Base-by-base conservation (phyloP, 176 grass and related monocot species). In the Olyra latifolia region DNA sequence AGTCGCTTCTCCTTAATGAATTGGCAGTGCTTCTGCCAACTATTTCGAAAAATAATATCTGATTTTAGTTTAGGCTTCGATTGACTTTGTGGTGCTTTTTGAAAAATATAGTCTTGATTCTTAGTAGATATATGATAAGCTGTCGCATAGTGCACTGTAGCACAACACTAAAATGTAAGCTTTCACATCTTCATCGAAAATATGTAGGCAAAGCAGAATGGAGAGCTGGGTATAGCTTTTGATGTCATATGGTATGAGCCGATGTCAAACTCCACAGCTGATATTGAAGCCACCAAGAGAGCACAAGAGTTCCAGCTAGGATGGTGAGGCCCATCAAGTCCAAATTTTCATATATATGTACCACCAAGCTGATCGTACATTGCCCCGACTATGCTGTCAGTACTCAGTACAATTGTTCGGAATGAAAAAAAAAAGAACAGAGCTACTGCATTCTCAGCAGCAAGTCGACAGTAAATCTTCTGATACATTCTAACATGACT, bases 241-340 rank as follows among this genome's bases (percentile, higher is more conserved):
- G 88, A 94, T 83, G 91, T 91, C 9, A 94, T 94, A 79, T 94
- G 91, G 91, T 94, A 82, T 32, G 82, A 88, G 40, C 88, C 91
- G 4, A 77, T 87, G 74, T 72, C 85, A 75, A 86, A 91, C 53
- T 75, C 68, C 11, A 39, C 82, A 16, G 69, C 82, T 35, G 82
- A 94, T 42, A 61, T 91, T 65, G 82, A 86, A 55, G 91, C 91
- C 8, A 52, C 91, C 10, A 89, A 94, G 44, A 94, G 91, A 83
- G 91, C 88, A 72, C 91, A 91, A 68, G 91, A 94, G n/a, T 94
- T 94, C 41, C 91, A 94, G 55, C 74, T 91, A 3, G 91, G 91
- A 88, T 94, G 91, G 91, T 91, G 40, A 80, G 76, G 7, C 49
- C 32, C 23, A 24, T 3, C 7, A 42, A 40, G 3, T 80, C 15